These are phyloP conservation scores for Hirschioporus abietinus DNA, from an alignment of 768 basidiomycete species.

Conservation along the genomic window DNA sequence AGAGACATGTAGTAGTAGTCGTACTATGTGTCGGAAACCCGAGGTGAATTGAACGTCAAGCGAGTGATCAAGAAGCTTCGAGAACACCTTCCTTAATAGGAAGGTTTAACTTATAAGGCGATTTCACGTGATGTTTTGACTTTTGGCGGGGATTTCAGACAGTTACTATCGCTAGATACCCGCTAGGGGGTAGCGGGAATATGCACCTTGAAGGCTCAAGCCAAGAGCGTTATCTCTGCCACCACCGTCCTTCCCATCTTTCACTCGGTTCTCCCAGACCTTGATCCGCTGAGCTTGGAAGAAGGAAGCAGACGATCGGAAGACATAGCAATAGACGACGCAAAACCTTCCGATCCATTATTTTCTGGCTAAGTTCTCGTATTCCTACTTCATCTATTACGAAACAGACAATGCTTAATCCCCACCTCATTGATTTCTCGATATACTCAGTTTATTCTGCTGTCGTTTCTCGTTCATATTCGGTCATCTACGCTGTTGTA, in stretches of 20 bases:
- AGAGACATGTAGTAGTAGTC: too few relatives aligned
- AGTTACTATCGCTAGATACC: too few relatives aligned
- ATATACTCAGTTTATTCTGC: not conserved
- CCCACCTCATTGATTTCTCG: not conserved
- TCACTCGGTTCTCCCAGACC: not conserved
- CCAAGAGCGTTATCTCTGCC: not conserved
- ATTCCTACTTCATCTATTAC: not conserved
- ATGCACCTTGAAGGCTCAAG: constrained; percentile 1
- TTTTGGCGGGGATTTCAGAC: too few relatives aligned
- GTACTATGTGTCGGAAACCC: too few relatives aligned
- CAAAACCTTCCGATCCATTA: not conserved
- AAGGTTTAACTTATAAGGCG: too few relatives aligned
- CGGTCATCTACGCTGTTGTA: not conserved
- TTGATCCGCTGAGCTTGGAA: not conserved
- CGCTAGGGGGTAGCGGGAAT: too few relatives aligned
- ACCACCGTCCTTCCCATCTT: not conserved
- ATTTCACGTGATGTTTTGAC: too few relatives aligned
- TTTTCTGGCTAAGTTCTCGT: not conserved
- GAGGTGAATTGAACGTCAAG: too few relatives aligned
- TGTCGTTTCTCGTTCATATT: not conserved
- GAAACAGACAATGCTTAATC: not conserved
- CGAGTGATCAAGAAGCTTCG: too few relatives aligned
- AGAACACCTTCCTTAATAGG: too few relatives aligned
- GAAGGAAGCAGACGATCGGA: not conserved
- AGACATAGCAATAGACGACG: constrained; percentile 12